Conservation (phyloP, 2,329 filamentous ascomycete genomes). For the Trichoderma oligosporum region DNA sequence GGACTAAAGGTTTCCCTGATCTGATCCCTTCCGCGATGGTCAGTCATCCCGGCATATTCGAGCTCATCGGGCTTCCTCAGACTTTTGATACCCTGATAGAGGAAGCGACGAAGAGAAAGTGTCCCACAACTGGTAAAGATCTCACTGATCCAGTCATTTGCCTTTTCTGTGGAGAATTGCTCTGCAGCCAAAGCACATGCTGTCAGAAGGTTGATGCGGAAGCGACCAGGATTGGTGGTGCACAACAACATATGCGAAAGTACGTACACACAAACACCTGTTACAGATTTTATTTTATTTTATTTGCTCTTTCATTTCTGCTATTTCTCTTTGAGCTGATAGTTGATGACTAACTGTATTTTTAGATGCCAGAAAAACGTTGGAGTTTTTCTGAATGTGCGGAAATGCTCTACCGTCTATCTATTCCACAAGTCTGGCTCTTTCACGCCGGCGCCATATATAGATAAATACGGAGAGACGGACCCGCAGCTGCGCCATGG, state of each 20-base stretch:
- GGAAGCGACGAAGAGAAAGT: slow-evolving; percentile 77
- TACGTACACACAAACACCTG: too few species aligned
- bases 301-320: not conserved
- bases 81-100: slow-evolving; percentile 92
- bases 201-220: slow-evolving; percentile 65
- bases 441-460: slow-evolving; percentile 84
- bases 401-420: slow-evolving; percentile 90
- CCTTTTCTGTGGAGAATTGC: slow-evolving; percentile 92
- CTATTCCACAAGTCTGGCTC: slow-evolving; percentile 77
- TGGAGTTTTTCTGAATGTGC: slow-evolving; percentile 93
- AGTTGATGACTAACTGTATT: not conserved
- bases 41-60: slow-evolving; percentile 87
- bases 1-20: slow-evolving; percentile 32
- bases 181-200: slow-evolving; percentile 91
- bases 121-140: slow-evolving; percentile 87
- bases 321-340: not conserved
- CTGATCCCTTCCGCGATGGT: slow-evolving; percentile 45
- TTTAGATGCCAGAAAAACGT: slow-evolving; percentile 82
- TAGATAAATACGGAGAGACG: slow-evolving; percentile 93
- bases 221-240: slow-evolving; percentile 64
- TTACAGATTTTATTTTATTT: too few species aligned
- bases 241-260: slow-evolving; percentile 85
- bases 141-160: slow-evolving; percentile 88
- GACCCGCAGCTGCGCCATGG: slow-evolving; percentile 86
- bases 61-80: slow-evolving; percentile 85